These are phyloP conservation scores for Pterocarpus santalinus DNA, from an alignment of 306 rosid genomes.

Conservation along the genomic window DNA sequence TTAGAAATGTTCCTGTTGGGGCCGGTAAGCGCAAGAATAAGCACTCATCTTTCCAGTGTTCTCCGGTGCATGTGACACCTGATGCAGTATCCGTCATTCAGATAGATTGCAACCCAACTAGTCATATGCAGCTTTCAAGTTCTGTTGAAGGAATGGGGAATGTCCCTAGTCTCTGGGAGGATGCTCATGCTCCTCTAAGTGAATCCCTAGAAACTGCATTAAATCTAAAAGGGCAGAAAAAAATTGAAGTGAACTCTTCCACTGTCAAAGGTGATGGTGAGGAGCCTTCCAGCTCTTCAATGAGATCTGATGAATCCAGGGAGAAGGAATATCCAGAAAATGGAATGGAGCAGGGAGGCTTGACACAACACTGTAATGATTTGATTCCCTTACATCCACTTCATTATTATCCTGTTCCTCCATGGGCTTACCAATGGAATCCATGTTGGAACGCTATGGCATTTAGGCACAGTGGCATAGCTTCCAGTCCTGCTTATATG, in stretches of 20 bases:
- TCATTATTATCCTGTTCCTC: conserved; percentile 56
- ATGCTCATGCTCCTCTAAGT: conserved; percentile 51
- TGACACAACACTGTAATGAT: conserved; percentile 35
- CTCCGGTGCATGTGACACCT: conserved; percentile 36
- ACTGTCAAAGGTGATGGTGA: conserved; percentile 44
- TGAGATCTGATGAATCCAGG: conserved; percentile 40
- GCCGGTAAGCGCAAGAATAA: conserved; percentile 73
- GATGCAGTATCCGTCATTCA: conserved; percentile 44
- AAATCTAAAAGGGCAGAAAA: conserved; percentile 52
- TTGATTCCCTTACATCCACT: conserved; percentile 48
- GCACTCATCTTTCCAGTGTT: conserved; percentile 41
- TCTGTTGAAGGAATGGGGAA: conserved; percentile 40
- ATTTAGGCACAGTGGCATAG: conserved; percentile 38
- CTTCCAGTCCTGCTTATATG: conserved; percentile 43
- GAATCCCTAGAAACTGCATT: conserved; percentile 56
- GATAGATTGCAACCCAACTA: conserved; percentile 39
- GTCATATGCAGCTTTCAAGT: conserved; percentile 35
- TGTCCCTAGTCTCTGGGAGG: conserved; percentile 30
- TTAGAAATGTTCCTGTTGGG: conserved; percentile 72
- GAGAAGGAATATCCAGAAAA: conserved; percentile 46
- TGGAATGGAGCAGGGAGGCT: conserved; percentile 45
- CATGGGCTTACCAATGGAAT: conserved; percentile 62
- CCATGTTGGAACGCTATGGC: conserved; percentile 59
- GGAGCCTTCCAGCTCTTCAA: conserved; percentile 51
- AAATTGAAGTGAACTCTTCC: conserved; percentile 44